Conservation (phyloP, 805 yeast genomes). For the Pichia cephalocereana region DNA sequence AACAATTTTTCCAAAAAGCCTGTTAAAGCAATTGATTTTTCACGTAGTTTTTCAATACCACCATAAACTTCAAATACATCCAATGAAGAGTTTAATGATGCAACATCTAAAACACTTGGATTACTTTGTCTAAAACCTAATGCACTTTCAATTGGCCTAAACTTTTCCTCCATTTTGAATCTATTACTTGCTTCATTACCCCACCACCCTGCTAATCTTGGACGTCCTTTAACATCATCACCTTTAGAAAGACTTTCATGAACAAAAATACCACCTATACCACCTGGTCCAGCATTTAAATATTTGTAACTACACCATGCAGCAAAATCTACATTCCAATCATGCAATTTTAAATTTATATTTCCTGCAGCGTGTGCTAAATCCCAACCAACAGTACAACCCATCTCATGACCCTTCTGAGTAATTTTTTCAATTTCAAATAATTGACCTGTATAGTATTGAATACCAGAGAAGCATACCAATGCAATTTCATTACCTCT, state of each 20-base stretch:
- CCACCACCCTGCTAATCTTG: conserved; percentile 97
- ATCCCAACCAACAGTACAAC: conserved; percentile 80
- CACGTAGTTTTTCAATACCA: conserved; percentile 50
- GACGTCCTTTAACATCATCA: conserved; percentile 28
- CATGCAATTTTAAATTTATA: conserved; percentile 66
- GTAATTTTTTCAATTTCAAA: conserved; percentile 75
- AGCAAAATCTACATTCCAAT: conserved; percentile 90
- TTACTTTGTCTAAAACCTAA: conserved; percentile 84
- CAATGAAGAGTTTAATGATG: conserved; percentile 58
- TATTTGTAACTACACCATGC: conserved; percentile 93
- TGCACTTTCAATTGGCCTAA: conserved; percentile 79
- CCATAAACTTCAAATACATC: conserved; percentile 52
- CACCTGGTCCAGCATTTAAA: conserved; percentile 90
- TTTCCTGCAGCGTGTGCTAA: conserved; percentile 93
- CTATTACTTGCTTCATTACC: conserved; percentile 67
- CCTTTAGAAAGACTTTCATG: conserved; percentile 38
- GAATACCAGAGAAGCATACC: conserved; percentile 79
- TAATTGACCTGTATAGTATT: conserved; percentile 84
- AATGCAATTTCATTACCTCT: conserved; percentile 57
- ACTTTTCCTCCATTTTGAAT: conserved; percentile 70
- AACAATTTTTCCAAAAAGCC: conserved; percentile 43
- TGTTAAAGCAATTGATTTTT: conserved; percentile 51
- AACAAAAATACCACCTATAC: conserved; percentile 77
- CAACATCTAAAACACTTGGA: conserved; percentile 82
- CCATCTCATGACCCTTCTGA: conserved; percentile 40